These are phyloP conservation scores for Petasospora rhodanensis DNA, from an alignment of 1,139 yeast species.

Conservation along the genomic window DNA sequence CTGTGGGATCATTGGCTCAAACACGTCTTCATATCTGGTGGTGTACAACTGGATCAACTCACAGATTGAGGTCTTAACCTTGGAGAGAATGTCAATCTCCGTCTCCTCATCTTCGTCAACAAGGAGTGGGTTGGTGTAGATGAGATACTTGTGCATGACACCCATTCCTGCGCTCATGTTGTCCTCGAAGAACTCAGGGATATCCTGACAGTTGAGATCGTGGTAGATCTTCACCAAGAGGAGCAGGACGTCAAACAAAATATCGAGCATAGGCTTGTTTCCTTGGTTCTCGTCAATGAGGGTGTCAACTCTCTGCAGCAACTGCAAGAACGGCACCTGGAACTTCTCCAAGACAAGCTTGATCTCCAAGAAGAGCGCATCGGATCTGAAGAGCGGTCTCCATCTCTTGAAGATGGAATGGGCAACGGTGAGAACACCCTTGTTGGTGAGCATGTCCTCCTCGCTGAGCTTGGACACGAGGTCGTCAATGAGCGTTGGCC, in stretches of 20 bases:
- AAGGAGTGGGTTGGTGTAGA: slow-evolving; percentile 50
- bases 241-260: slow-evolving; percentile 67
- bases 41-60: slow-evolving; percentile 84
- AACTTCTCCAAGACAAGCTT: slow-evolving; percentile 82
- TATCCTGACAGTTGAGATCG: slow-evolving; percentile 95
- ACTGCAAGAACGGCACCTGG: slow-evolving; percentile 69
- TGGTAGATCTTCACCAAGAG: slow-evolving; percentile 76
- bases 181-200: slow-evolving; percentile 97
- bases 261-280: slow-evolving; percentile 43
- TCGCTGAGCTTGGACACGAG: slow-evolving; percentile 56
- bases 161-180: slow-evolving; percentile 74
- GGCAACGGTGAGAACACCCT: slow-evolving; percentile 85
- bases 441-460: slow-evolving; percentile 68
- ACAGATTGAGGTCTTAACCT: slow-evolving; percentile 76
- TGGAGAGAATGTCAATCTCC: slow-evolving; percentile 66
- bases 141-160: slow-evolving; percentile 74
- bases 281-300: slow-evolving; percentile 47
- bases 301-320: slow-evolving; percentile 63
- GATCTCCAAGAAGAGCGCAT: slow-evolving; percentile 84
- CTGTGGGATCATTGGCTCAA: slow-evolving; percentile 67
- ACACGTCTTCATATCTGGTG: slow-evolving; percentile 88
- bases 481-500: slow-evolving; percentile 78
- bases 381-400: slow-evolving; percentile 92
- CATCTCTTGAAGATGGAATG: slow-evolving; percentile 95
- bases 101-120: slow-evolving; percentile 60